These are phyloP conservation scores for Puccinia coronata DNA, from an alignment of 1,284 basidiomycete species.

Conservation along the genomic window DNA sequence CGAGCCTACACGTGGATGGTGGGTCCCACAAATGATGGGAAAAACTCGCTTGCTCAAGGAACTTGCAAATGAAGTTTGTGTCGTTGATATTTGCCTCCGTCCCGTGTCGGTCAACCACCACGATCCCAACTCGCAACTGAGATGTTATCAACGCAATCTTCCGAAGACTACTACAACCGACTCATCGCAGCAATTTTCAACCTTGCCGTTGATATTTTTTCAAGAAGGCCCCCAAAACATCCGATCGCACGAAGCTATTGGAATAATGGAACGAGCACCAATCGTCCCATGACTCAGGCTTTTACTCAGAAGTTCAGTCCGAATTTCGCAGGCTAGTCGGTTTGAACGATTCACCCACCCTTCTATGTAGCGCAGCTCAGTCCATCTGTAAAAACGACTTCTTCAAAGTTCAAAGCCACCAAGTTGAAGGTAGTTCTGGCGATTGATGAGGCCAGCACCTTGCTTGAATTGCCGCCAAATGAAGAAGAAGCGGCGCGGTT, in stretches of 20 bases:
- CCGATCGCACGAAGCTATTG: neutral
- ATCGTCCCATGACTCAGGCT: neutral
- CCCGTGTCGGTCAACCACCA: neutral
- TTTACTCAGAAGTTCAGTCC: neutral
- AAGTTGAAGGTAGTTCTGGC: neutral
- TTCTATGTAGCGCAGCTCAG: constrained; percentile 6
- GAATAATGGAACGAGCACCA: constrained; percentile 2
- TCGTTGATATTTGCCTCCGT: constrained; percentile 16
- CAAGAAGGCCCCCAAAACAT: neutral
- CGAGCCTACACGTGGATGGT: neutral
- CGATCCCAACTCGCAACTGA: no score
- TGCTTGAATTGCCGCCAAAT: neutral
- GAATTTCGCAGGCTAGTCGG: neutral
- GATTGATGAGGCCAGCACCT: neutral
- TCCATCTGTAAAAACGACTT: neutral
- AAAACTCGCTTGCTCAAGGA: constrained; percentile 19
- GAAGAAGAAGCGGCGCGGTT: neutral
- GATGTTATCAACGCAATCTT: no score
- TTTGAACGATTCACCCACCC: neutral
- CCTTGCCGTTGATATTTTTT: neutral
- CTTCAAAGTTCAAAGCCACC: neutral
- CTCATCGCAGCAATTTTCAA: neutral
- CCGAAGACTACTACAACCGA: neutral
- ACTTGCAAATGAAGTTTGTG: neutral
- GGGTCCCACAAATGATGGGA: neutral